Conservation (phyloP, 2,329 filamentous ascomycete species). For the Chaetomium globosum region DNA sequence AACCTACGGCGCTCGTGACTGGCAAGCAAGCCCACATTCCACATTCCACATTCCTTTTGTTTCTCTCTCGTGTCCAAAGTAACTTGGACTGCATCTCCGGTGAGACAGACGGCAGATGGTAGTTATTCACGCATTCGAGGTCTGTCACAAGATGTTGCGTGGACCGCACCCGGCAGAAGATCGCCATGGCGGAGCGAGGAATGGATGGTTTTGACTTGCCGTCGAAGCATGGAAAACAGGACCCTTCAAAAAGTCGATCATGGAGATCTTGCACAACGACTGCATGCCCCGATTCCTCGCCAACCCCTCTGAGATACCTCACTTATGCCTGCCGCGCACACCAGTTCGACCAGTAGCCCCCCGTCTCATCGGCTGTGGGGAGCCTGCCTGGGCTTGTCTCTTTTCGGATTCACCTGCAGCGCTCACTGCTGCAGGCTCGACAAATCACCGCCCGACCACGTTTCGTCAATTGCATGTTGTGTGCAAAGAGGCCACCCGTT, state of each 20-base stretch:
- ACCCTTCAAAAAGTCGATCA: slow-evolving; percentile 20
- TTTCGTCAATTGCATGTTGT: slow-evolving; percentile 28
- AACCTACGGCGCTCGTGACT: background rate
- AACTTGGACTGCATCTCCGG: background rate
- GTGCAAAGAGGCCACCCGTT: slow-evolving; percentile 28
- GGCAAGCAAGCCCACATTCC: background rate
- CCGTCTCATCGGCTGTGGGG: slow-evolving; percentile 31
- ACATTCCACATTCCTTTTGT: background rate
- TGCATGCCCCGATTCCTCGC: slow-evolving; percentile 10
- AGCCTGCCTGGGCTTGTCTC: slow-evolving; percentile 32
- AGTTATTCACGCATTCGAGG: background rate
- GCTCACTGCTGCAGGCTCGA: slow-evolving; percentile 23
- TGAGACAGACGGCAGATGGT: slow-evolving; percentile 2
- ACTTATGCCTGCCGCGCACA: slow-evolving; percentile 17
- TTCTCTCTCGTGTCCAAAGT: background rate
- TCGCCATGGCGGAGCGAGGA: slow-evolving; percentile 6
- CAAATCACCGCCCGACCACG: slow-evolving; percentile 31
- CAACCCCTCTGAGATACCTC: slow-evolving; percentile 20
- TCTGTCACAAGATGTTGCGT: slow-evolving; percentile 9
- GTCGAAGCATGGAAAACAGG: slow-evolving; percentile 20
- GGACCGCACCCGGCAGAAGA: slow-evolving; percentile 14
- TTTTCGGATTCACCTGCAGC: slow-evolving; percentile 35
- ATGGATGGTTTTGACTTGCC: background rate
- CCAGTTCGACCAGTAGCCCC: background rate
- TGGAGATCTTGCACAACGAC: slow-evolving; percentile 32